Evolutionary conservation across 164 flowering plant genomes (phyloP).

Genomic region (Tinospora cordifolia): DNA sequence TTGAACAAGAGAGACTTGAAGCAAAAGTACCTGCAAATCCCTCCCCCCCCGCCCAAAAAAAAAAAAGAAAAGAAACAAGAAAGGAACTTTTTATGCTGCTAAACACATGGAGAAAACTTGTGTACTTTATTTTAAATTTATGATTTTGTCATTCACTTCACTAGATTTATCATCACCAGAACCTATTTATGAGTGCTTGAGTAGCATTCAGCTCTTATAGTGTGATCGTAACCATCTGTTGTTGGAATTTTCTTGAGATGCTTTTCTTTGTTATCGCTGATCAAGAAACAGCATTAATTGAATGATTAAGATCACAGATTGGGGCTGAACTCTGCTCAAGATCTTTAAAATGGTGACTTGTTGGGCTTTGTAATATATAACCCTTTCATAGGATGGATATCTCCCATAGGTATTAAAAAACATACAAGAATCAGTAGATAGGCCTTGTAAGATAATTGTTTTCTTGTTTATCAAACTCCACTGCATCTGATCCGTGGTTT

Average conservation of each 20-base stretch:
- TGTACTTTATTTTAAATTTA: not conserved
- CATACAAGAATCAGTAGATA: not conserved
- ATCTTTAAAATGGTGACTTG: not conserved
- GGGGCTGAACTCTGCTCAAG: not conserved
- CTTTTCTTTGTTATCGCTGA: not conserved
- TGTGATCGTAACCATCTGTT: not conserved
- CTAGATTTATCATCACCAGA: not conserved
- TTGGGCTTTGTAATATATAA: not conserved
- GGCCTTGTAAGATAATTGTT: not conserved
- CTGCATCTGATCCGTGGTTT: constrained; percentile 51
- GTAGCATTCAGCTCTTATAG: not conserved
- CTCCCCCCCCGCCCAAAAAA: too few relatives aligned
- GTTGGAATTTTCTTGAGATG: not conserved
- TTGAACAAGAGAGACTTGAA: not conserved
- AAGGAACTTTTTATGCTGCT: not conserved
- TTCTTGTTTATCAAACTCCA: constrained; percentile 23
- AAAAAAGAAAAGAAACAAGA: not conserved
- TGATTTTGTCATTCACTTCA: not conserved
- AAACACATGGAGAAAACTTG: not conserved
- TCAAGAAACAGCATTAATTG: not conserved
- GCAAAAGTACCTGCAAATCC: too few relatives aligned
- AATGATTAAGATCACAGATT: not conserved
- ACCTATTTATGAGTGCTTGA: not conserved
- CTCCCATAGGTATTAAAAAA: not conserved
- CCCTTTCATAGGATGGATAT: not conserved